phyloP scores from a whole-genome alignment of 2,329 filamentous ascomycete species.

The Aspergillus udagawae region DNA sequence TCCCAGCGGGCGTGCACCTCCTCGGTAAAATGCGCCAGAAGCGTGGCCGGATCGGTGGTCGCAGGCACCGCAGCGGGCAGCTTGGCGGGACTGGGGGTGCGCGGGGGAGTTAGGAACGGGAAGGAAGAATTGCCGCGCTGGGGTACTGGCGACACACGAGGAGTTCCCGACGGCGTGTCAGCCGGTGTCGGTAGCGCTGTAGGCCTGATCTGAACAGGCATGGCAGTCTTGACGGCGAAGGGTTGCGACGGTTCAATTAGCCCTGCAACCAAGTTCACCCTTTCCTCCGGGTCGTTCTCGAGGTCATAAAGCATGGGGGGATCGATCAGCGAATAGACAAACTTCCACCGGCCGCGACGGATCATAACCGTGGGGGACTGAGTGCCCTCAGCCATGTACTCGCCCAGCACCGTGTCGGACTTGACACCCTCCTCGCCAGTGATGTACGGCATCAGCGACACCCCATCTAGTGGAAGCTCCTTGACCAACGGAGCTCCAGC shows the following conservation, averaged over 20 bases:
- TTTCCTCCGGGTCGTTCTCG: conserved; percentile 67
- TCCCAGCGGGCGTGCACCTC: conserved; percentile 78
- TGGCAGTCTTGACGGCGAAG: conserved; percentile 40
- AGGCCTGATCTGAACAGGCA: conserved; percentile 7
- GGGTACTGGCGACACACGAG: conserved; percentile 24
- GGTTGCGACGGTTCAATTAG: conserved; percentile 29
- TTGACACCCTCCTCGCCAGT: conserved; percentile 49
- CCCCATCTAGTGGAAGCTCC: conserved; percentile 78
- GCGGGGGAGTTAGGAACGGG: conserved; percentile 35
- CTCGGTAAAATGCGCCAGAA: conserved; percentile 63
- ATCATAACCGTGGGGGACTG: conserved; percentile 92
- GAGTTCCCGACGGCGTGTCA: conserved; percentile 29
- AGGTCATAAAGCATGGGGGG: conserved; percentile 83
- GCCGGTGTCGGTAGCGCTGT: conserved; percentile 29
- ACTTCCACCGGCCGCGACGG: conserved; percentile 83
- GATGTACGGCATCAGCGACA: conserved; percentile 75
- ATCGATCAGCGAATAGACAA: conserved; percentile 79
- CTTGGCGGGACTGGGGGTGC: conserved; percentile 38
- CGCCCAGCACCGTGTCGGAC: conserved; percentile 84
- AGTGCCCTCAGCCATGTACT: conserved; percentile 93
- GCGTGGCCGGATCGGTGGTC: conserved; percentile 33
- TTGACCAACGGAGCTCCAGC: conserved; percentile 66
- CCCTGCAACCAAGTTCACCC: conserved; percentile 60
- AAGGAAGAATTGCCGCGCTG: conserved; percentile 21
- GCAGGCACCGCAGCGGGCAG: conserved; percentile 27